phyloP scores from a whole-genome alignment of 164 flowering plant species.

The Houttuynia cordata region DNA sequence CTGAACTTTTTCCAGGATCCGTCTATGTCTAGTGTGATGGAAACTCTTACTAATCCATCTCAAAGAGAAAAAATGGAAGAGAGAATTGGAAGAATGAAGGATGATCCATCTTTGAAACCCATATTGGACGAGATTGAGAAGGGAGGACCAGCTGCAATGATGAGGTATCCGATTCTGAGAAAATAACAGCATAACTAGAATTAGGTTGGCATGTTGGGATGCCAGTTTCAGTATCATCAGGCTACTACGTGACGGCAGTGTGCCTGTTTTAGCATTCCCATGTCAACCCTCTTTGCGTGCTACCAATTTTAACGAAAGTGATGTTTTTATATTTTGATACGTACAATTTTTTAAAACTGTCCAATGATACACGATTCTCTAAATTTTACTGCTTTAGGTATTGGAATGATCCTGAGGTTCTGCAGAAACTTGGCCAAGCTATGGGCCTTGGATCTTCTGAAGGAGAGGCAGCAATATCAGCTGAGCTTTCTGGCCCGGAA shows the following conservation, averaged over 20 bases:
- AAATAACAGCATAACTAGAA: background rate
- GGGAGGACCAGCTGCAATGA: slow-evolving; percentile 96
- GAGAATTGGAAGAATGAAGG: slow-evolving; percentile 66
- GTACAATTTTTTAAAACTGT: too few species aligned
- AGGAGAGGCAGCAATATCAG: slow-evolving; percentile 48
- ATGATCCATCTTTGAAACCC: slow-evolving; percentile 78
- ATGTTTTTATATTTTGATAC: too few species aligned
- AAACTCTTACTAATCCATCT: slow-evolving; percentile 55
- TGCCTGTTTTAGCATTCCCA: too few species aligned
- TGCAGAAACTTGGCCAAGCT: slow-evolving; percentile 82
- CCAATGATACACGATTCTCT: too few species aligned
- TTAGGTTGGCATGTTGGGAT: background rate
- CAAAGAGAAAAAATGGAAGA: slow-evolving; percentile 69
- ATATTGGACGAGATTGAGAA: slow-evolving; percentile 80
- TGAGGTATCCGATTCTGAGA: slow-evolving; percentile 15
- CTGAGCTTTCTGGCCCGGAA: slow-evolving; percentile 41
- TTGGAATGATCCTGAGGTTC: slow-evolving; percentile 94
- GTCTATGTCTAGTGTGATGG: slow-evolving; percentile 73
- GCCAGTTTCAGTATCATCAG: background rate
- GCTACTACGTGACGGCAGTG: too few species aligned
- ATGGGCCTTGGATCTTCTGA: slow-evolving; percentile 74
- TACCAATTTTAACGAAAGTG: background rate
- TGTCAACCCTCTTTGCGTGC: too few species aligned
- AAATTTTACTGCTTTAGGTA: slow-evolving; percentile 30
- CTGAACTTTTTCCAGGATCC: slow-evolving; percentile 51